phyloP scores from a whole-genome alignment of 2,329 filamentous ascomycete species.

The Magnaporthiopsis incrustans region DNA sequence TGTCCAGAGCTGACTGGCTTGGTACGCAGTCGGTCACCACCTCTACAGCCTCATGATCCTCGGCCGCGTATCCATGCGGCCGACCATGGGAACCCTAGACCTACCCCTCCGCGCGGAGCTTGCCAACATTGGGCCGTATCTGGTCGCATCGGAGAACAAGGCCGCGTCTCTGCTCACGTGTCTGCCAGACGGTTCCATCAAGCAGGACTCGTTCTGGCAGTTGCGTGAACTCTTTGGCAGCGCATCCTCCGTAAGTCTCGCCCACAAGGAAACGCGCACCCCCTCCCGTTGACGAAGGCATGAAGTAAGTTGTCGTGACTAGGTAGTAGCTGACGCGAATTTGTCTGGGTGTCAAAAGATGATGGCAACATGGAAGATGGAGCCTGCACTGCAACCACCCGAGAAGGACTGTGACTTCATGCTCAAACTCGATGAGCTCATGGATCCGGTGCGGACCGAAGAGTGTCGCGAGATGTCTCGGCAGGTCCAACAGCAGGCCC shows the following conservation, averaged over 20 bases:
- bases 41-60: conserved; percentile 14
- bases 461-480: neutral
- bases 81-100: conserved; percentile 11
- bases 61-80: conserved; percentile 9
- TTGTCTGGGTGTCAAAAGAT: neutral
- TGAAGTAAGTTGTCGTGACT: no score
- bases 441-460: neutral
- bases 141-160: conserved; percentile 11
- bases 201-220: conserved; percentile 13
- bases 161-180: conserved; percentile 6
- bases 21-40: conserved; percentile 9
- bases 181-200: conserved; percentile 7
- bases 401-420: neutral
- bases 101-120: conserved; percentile 8
- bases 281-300: no score
- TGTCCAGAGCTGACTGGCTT: neutral
- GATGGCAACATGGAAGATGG: neutral
- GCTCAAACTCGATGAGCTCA: neutral
- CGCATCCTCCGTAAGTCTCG: neutral
- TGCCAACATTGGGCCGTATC: conserved; percentile 10
- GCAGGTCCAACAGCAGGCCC: neutral
- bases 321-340: neutral
- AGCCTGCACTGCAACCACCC: neutral
- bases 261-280: no score
- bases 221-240: conserved; percentile 11